Percentiles rank a stretch among this genome's conserved stretches.
phyloP scores from a whole-genome alignment of 495 filamentous ascomycete genomes.

The Aspergillus nidulans region DNA sequence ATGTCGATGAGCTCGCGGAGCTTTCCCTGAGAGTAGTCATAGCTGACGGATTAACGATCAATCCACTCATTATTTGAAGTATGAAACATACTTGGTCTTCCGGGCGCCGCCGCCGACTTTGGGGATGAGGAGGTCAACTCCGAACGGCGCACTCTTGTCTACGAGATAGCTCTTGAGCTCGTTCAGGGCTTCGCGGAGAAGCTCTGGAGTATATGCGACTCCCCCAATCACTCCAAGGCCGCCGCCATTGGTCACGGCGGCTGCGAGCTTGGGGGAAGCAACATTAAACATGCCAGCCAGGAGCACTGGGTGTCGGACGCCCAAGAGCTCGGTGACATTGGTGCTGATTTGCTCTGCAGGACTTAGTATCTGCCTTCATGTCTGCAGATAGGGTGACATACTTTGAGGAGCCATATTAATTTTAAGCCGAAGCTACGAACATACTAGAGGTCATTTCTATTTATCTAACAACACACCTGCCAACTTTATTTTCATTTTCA shows the following conservation, averaged over 20 bases:
- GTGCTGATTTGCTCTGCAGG: conserved; percentile 75
- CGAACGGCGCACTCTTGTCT: conserved; percentile 95
- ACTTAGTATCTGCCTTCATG: background rate
- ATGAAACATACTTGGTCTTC: conserved; percentile 78
- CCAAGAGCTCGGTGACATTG: conserved; percentile 84
- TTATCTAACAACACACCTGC: no score
- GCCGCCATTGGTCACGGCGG: conserved; percentile 94
- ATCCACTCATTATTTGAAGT: background rate
- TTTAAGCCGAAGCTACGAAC: background rate
- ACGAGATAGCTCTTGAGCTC: conserved; percentile 85
- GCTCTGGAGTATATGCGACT: conserved; percentile 92
- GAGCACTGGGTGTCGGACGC: conserved; percentile 92
- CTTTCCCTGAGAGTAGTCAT: conserved; percentile 99
- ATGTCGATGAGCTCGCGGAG: conserved; percentile 85
- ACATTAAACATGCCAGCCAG: conserved; percentile 99
- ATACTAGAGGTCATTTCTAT: background rate
- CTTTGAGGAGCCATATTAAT: conserved; percentile 7
- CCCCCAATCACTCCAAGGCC: conserved; percentile 95
- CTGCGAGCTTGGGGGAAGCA: conserved; percentile 91
- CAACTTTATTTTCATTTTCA: no score
- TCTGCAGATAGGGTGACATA: background rate
- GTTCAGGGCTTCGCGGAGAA: conserved; percentile 88
- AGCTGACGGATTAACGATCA: conserved; percentile 51
- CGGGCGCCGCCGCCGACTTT: conserved; percentile 90
- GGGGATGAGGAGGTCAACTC: conserved; percentile 89